A percentile compares a stretch with the other conserved stretches of the same genome.
Conservation (phyloP, 768 basidiomycete species). For the Rhizopogon rudus region DNA sequence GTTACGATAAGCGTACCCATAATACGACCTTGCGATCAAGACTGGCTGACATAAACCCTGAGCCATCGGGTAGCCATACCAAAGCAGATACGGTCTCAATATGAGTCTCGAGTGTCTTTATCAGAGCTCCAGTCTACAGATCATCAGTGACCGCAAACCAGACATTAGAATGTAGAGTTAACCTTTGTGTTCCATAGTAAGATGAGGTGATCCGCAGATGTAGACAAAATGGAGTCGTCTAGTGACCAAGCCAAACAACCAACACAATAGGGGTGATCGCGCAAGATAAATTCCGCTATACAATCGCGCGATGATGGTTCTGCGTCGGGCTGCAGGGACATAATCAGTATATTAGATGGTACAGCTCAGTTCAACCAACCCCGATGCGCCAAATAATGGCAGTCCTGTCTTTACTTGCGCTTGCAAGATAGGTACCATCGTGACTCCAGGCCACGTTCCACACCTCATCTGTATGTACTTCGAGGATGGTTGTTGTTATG, state of each 20-base stretch:
- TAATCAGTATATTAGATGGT: slow-evolving; percentile 10
- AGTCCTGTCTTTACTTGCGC: slow-evolving; percentile 79
- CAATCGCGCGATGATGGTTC: slow-evolving; percentile 54
- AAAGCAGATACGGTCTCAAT: slow-evolving; percentile 81
- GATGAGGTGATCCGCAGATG: slow-evolving; percentile 75
- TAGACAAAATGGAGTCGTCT: slow-evolving; percentile 80
- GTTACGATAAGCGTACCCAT: slow-evolving; percentile 55
- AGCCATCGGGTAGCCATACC: slow-evolving; percentile 83
- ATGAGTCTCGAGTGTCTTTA: slow-evolving; percentile 65
- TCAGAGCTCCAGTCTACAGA: slow-evolving; percentile 66
- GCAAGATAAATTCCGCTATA: slow-evolving; percentile 52
- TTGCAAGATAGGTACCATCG: slow-evolving; percentile 79
- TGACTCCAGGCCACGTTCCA: slow-evolving; percentile 97
- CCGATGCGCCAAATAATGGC: slow-evolving; percentile 88
- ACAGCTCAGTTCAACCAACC: slow-evolving; percentile 41
- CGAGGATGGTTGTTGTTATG: slow-evolving; percentile 78
- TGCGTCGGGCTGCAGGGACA: slow-evolving; percentile 36
- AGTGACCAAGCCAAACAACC: slow-evolving; percentile 90
- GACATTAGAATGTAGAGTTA: slow-evolving; percentile 9
- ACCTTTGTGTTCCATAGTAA: slow-evolving; percentile 92
- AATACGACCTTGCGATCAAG: slow-evolving; percentile 79
- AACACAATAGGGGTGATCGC: slow-evolving; percentile 76
- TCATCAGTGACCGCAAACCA: slow-evolving; percentile 8
- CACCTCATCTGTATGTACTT: slow-evolving; percentile 88
- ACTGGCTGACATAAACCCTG: slow-evolving; percentile 85